These are phyloP conservation scores for Henningerozyma blattae DNA, from an alignment of 805 yeast genomes.

Conservation along the genomic window DNA sequence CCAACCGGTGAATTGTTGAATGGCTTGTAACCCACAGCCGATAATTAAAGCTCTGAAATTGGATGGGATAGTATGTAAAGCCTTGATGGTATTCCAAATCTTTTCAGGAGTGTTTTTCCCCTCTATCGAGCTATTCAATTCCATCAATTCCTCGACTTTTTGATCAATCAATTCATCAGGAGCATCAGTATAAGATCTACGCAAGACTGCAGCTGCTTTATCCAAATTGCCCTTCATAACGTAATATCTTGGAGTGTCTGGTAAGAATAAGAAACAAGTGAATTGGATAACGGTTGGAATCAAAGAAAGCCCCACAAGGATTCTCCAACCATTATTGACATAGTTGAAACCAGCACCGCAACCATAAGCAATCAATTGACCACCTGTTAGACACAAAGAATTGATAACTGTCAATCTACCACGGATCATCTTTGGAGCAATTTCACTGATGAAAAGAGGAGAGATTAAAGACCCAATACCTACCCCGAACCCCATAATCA, in stretches of 20 bases:
- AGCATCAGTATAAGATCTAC: slow-evolving; percentile 50
- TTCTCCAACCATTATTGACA: slow-evolving; percentile 83
- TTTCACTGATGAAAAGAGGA: slow-evolving; percentile 85
- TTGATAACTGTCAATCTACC: slow-evolving; percentile 85
- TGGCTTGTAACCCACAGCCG: slow-evolving; percentile 89
- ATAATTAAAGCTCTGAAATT: slow-evolving; percentile 82
- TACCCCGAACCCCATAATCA: slow-evolving; percentile 92
- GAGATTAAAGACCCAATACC: slow-evolving; percentile 90
- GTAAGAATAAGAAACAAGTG: slow-evolving; percentile 67
- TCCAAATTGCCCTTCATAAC: slow-evolving; percentile 57
- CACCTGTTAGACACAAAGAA: slow-evolving; percentile 85
- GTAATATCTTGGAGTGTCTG: slow-evolving; percentile 90
- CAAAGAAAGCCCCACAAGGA: slow-evolving; percentile 80
- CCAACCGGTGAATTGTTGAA: slow-evolving; percentile 95
- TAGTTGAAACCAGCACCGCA: slow-evolving; percentile 77
- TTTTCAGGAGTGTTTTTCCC: slow-evolving; percentile 37
- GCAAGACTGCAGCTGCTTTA: slow-evolving; percentile 54
- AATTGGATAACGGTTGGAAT: slow-evolving; percentile 78
- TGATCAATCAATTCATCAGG: slow-evolving; percentile 51
- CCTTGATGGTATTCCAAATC: slow-evolving; percentile 48
- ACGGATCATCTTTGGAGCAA: slow-evolving; percentile 85
- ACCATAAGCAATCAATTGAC: slow-evolving; percentile 89
- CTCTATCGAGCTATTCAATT: slow-evolving; percentile 32
- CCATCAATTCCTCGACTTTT: slow-evolving; percentile 55
- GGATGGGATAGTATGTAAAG: slow-evolving; percentile 57